Percentiles rank a stretch among this genome's conserved stretches.
phyloP scores from a whole-genome alignment of 2,329 filamentous ascomycete genomes.

The Fusarium burgessii region DNA sequence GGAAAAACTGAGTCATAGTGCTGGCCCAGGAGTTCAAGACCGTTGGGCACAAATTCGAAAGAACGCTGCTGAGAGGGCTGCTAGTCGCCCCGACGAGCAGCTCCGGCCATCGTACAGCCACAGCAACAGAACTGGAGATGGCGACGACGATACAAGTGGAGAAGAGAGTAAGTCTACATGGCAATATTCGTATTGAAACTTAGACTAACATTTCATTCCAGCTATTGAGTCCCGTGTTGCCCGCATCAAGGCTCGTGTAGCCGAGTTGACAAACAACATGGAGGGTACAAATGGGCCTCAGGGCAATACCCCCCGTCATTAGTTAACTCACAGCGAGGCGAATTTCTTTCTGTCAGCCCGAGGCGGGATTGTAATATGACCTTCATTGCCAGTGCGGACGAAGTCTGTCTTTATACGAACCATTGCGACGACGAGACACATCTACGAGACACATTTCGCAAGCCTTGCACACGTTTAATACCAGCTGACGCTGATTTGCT shows the following conservation, averaged over 20 bases:
- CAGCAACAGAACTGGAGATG: conserved; percentile 69
- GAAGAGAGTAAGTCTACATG: conserved; percentile 84
- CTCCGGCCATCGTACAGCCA: conserved; percentile 67
- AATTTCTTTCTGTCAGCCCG: conserved; percentile 3
- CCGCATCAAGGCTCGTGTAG: conserved; percentile 96
- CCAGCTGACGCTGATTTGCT: conserved; percentile 41
- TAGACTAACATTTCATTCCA: conserved; percentile 54
- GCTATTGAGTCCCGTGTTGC: conserved; percentile 97
- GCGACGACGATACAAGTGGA: conserved; percentile 89
- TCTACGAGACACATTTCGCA: conserved; percentile 41
- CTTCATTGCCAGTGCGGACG: conserved; percentile 14
- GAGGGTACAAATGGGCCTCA: conserved; percentile 63
- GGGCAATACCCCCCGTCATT: conserved; percentile 35
- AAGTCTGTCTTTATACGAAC: conserved; percentile 30
- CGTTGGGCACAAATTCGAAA: conserved; percentile 97
- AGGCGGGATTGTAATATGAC: conserved; percentile 8
- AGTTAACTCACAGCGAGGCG: conserved; percentile 4
- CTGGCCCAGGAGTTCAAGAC: conserved; percentile 66
- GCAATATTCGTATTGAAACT: background rate
- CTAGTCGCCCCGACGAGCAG: conserved; percentile 74
- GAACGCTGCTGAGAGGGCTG: conserved; percentile 87
- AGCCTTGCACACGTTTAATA: conserved; percentile 43
- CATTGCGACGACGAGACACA: conserved; percentile 31
- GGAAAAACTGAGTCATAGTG: conserved; percentile 52
- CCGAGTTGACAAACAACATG: conserved; percentile 90